Percentiles rank a stretch among this genome's conserved stretches.
Conservation (phyloP, 768 basidiomycete species). For the Trametes maxima region DNA sequence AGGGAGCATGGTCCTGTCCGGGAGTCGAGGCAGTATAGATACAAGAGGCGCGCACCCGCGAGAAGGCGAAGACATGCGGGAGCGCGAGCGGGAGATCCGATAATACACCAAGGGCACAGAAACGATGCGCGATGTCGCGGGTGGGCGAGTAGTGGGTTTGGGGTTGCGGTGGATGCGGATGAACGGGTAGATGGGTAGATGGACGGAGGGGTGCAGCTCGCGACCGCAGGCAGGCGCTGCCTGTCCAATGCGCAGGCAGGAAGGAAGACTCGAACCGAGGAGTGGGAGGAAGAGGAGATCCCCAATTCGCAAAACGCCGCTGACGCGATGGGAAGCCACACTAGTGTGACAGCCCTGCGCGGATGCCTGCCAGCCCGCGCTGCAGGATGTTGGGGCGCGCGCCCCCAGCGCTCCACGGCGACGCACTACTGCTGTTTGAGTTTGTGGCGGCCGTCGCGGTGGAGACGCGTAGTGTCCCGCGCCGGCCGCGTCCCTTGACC, state of each 20-base stretch:
- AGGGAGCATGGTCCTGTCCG: neutral
- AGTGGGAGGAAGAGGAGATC: neutral
- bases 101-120: neutral
- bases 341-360: constrained; percentile 11
- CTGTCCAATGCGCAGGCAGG: neutral
- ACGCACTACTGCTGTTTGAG: neutral
- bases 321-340: neutral
- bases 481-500: neutral
- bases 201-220: neutral
- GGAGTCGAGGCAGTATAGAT: neutral
- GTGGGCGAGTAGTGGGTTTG: neutral
- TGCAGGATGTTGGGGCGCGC: constrained; percentile 4
- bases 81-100: neutral
- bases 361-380: constrained; percentile 10
- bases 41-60: neutral
- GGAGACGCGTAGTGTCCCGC: constrained; percentile 16
- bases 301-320: neutral
- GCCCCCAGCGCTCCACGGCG: constrained; percentile 4
- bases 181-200: neutral
- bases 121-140: neutral
- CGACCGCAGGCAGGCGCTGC: neutral
- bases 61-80: neutral
- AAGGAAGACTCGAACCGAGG: neutral
- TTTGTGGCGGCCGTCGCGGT: neutral
- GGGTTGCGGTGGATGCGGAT: neutral